Evolutionary conservation across 2,329 filamentous ascomycete species (phyloP), one percentile per base, ranked within the genome.

Genomic region (Trichoderma pleuroti): DNA sequence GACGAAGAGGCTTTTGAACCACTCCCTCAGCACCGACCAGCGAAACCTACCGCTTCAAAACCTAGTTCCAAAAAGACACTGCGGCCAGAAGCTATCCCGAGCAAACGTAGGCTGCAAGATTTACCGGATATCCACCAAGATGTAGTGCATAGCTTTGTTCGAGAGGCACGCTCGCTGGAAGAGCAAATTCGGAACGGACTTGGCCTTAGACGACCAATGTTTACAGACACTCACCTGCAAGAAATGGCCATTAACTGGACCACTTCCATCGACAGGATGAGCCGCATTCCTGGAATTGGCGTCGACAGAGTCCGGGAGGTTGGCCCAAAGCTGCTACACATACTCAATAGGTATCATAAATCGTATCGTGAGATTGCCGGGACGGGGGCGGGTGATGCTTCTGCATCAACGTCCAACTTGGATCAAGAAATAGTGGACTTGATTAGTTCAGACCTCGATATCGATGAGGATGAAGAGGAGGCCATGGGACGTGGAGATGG

Each of bases 161-260:
- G 81, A 0, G 84, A 88, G 59, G 92, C 91, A 1, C 89, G 87
- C 75, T 80, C 80, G 24, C 69, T 88, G 18, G 88, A 91, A 74
- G 87, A 90, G 74, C 82, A 84, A 1, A 83, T 94, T 28, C 86
- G 91, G 74, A 87, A 88, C 72, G 83, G 83, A 28, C 87, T 87
- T 64, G 82, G 84, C 5, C 80, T 91, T 36, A 85, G 87, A 10
- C 82, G 84, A 26, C 85, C 86, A 5, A 82, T 91, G 0, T 96
- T 96, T 77, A 90, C 88, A 0, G 90, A 93, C 72, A 85, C 84
- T 26, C 85, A 93, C 16, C 85, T 94, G 64, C 88, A 90, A 42
- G 87, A 91, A 74, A 94, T 96, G 91, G 90, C 88, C 14, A 88
- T 93, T 63, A 80, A 84, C 39, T 91, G 92, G 84, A 92, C 92